Evolutionary conservation across 176 grass and related monocot species (phyloP).

Genomic region (Saccharum spontaneum): DNA sequence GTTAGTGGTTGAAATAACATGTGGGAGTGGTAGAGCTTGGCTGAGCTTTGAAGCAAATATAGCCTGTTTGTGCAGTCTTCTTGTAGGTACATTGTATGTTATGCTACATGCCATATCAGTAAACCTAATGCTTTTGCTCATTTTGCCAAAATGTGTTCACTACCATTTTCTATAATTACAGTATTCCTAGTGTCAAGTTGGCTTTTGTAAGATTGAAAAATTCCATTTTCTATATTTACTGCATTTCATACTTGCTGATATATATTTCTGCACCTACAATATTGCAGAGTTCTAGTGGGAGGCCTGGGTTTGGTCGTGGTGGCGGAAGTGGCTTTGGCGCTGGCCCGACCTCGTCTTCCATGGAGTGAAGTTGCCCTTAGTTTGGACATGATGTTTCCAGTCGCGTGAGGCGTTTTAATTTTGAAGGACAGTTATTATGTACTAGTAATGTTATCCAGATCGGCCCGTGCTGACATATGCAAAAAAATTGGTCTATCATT

Average conservation of each 20-base stretch:
- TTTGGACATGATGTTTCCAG: constrained; percentile 44
- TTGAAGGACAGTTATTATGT: constrained; percentile 44
- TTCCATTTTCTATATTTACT: neutral
- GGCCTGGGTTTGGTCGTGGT: constrained; percentile 85
- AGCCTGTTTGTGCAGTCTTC: neutral
- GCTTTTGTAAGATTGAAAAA: neutral
- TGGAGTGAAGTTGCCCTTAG: constrained; percentile 62
- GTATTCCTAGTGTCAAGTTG: neutral
- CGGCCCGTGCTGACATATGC: constrained; percentile 38
- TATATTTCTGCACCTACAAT: neutral
- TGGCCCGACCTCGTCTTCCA: constrained; percentile 60
- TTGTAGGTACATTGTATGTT: neutral
- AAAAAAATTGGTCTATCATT: constrained; percentile 22
- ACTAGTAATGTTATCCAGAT: constrained; percentile 44
- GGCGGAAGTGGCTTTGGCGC: constrained; percentile 56
- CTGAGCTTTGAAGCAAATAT: neutral
- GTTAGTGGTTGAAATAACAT: no score
- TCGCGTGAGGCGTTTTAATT: constrained; percentile 37
- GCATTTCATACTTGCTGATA: neutral
- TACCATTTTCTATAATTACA: neutral
- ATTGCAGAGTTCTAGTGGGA: constrained; percentile 66
- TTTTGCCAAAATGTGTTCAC: neutral
- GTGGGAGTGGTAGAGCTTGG: no score
- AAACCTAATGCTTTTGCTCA: neutral
- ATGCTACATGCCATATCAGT: neutral